Base-by-base conservation (phyloP, 257 asterid species). In the Datura wrightii region DNA sequence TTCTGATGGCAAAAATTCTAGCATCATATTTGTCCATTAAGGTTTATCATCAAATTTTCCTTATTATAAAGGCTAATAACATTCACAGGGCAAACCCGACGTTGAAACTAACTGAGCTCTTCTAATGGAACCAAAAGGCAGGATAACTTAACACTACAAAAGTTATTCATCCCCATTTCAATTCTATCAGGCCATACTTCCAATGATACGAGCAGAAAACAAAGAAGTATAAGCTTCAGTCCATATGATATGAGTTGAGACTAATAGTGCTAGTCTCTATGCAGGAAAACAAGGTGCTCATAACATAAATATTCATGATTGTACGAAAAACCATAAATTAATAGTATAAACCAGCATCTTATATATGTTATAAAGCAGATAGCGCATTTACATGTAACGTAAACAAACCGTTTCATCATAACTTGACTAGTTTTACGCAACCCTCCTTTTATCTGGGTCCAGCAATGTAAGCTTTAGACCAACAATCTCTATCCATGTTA, bases 121-220 rank as follows among this genome's bases (percentile, higher is more conserved):
- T 11, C 72, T 34, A 65, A 36, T 65, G 72, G 44, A 65, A 65
- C 44, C 72, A 65, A 37, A 5, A 34, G 71, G 44, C 72, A 65
- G 44, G 72, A 65, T 65, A 34, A 65, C 72, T 65, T 34, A 63
- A 34, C 39, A 65, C 72, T 34, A 34, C 34, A 65, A 65, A 62
- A 65, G n/a, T 16, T 34, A 10, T 13, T 53, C 58, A 53, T 53
- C 58, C 19, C 5, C 72, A 34, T 13, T 65, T 65, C 72, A 65
- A 34, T 13, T 65, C 44, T 65, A 14, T 53, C 58, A 13, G 58
- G 18, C 58, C 16, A 14, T 53, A 36, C 72, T 65, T 65, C 72
- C 19, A 65, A 36, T 6, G 9, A 36, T 34, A 65, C 19, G 0
- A 34, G n/a, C 18, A 53, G 72, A 34, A 65, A 65, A 13, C 44